phyloP scores from a whole-genome alignment of 2,329 filamentous ascomycete species.

The Coniosporium tulheliwenetii region DNA sequence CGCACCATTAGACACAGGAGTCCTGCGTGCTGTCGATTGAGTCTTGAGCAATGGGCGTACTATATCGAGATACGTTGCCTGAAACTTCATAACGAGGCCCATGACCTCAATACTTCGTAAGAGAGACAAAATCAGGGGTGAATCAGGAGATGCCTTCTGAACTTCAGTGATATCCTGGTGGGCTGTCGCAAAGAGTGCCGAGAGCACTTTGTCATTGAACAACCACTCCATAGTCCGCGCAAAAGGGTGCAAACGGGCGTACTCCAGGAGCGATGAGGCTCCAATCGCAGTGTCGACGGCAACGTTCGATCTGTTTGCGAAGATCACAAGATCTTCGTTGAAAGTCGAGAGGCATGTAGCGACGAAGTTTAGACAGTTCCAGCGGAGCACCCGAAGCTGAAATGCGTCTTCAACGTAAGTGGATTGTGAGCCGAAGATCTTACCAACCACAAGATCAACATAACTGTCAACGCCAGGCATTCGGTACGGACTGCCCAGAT shows the following conservation, averaged over 20 bases:
- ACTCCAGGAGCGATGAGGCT: constrained; percentile 59
- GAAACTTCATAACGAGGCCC: constrained; percentile 66
- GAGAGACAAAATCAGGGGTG: constrained; percentile 66
- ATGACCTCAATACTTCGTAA: constrained; percentile 72
- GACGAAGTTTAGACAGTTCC: constrained; percentile 74
- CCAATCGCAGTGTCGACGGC: constrained; percentile 60
- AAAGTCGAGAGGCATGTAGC: constrained; percentile 67
- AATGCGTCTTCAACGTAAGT: constrained; percentile 46
- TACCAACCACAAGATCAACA: constrained; percentile 75
- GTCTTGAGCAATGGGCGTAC: constrained; percentile 64
- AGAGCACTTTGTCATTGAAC: constrained; percentile 81
- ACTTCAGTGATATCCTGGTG: constrained; percentile 63
- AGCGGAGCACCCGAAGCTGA: constrained; percentile 58
- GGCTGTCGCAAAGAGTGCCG: constrained; percentile 60
- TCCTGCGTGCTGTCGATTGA: constrained; percentile 42
- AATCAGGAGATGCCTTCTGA: constrained; percentile 56
- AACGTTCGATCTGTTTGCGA: constrained; percentile 65
- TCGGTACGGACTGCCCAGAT: constrained; percentile 60
- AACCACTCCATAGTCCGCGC: constrained; percentile 95
- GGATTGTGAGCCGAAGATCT: constrained; percentile 54
- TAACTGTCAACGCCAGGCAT: constrained; percentile 83
- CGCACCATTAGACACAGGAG: constrained; percentile 55
- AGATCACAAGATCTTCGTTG: constrained; percentile 82
- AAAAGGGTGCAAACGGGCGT: constrained; percentile 82
- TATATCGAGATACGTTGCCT: constrained; percentile 82